A percentile compares a stretch with the other conserved stretches of the same genome.
These are phyloP conservation scores for Volutella citrinella DNA, from an alignment of 2,329 filamentous ascomycete species.

Conservation along the genomic window DNA sequence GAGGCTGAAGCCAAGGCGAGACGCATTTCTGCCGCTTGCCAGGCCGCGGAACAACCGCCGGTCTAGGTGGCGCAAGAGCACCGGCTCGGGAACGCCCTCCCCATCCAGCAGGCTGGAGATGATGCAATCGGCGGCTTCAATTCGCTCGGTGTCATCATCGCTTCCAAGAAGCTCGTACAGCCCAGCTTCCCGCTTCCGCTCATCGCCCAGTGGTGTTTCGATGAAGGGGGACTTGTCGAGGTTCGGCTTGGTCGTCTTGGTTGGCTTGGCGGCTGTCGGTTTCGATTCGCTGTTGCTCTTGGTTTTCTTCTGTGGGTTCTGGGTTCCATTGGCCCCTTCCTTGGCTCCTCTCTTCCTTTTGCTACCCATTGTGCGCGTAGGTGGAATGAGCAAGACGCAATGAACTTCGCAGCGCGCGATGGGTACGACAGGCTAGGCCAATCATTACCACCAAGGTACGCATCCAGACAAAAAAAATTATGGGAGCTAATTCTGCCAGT, in stretches of 20 bases:
- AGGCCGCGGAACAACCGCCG: constrained; percentile 80
- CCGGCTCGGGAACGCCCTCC: constrained; percentile 48
- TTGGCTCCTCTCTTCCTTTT: constrained; percentile 36
- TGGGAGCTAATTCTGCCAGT: constrained; percentile 15
- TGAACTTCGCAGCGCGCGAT: too few species aligned
- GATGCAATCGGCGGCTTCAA: constrained; percentile 57
- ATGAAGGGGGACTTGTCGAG: constrained; percentile 44
- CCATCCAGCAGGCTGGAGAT: constrained; percentile 52
- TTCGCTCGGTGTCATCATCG: constrained; percentile 53
- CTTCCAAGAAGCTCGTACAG: constrained; percentile 62
- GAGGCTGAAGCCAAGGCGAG: constrained; percentile 83
- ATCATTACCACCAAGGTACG: constrained; percentile 12
- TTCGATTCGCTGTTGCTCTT: constrained; percentile 27
- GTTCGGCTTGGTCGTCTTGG: constrained; percentile 21
- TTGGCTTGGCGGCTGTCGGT: constrained; percentile 13
- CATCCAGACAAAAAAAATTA: constrained; percentile 14
- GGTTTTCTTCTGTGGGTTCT: constrained; percentile 29
- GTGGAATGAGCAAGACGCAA: too few species aligned
- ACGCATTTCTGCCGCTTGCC: constrained; percentile 85
- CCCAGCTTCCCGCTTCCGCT: constrained; percentile 55
- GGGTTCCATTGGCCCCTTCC: constrained; percentile 23
- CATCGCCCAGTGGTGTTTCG: constrained; percentile 48
- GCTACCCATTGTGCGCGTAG: constrained; percentile 32
- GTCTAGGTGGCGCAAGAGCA: constrained; percentile 57
- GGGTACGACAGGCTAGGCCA: too few species aligned